Percentiles rank a stretch among this genome's conserved stretches.
Conservation (phyloP, 495 filamentous ascomycete species). For the Chaetomium fimeti region DNA sequence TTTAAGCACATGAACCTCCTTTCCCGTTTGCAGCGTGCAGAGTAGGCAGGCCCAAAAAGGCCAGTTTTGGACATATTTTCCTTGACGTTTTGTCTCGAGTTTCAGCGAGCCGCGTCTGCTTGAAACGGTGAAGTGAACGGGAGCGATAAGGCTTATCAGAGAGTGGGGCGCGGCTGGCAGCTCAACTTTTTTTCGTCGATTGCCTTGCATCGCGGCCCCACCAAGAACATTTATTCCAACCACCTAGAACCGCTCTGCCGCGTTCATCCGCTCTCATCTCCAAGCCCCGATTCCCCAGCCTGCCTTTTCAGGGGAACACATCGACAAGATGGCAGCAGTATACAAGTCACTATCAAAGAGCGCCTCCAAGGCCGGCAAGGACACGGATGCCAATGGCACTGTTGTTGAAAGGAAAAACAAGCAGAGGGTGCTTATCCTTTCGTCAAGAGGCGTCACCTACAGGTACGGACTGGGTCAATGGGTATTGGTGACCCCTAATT, state of each 20-base stretch:
- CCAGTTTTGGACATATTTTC: slow-evolving; percentile 5
- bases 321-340: slow-evolving; percentile 75
- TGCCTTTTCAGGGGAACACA: background rate
- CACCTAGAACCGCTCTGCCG: background rate
- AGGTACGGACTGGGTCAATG: slow-evolving; percentile 48
- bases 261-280: too few relatives aligned
- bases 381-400: slow-evolving; percentile 42
- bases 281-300: too few relatives aligned
- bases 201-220: slow-evolving; percentile 16
- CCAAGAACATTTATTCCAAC: slow-evolving; percentile 13
- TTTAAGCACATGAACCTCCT: background rate
- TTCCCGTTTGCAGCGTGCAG: background rate
- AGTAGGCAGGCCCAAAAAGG: background rate
- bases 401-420: slow-evolving; percentile 56
- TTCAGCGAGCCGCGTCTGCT: slow-evolving; percentile 13
- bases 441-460: slow-evolving; percentile 84
- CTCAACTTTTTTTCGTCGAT: slow-evolving; percentile 31
- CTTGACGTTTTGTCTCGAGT: slow-evolving; percentile 8
- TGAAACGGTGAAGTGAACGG: slow-evolving; percentile 14
- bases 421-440: slow-evolving; percentile 85
- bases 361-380: slow-evolving; percentile 40
- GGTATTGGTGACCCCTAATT: background rate
- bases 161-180: slow-evolving; percentile 20
- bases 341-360: slow-evolving; percentile 87
- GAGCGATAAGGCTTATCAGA: slow-evolving; percentile 33